A percentile compares a stretch with the other conserved stretches of the same genome.
These are phyloP conservation scores for Penicillium corylophilum DNA, from an alignment of 2,329 filamentous ascomycete species.

Conservation along the genomic window DNA sequence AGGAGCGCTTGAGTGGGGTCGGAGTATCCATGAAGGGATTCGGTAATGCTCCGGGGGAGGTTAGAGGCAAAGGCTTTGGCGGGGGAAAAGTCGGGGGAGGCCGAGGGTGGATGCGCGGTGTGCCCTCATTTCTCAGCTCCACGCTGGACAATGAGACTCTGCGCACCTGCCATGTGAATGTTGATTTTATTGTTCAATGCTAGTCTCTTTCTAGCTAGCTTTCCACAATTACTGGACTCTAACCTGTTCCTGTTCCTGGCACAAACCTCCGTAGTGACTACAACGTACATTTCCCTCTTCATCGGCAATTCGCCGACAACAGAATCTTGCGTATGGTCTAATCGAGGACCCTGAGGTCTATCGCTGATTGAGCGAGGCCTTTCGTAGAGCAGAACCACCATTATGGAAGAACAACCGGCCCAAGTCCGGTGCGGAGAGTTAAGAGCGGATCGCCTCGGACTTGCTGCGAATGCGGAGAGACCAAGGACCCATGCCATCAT, in stretches of 20 bases:
- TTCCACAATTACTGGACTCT: not conserved
- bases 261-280: not conserved
- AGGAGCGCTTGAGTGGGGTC: slow-evolving; percentile 38
- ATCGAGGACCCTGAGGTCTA: not conserved
- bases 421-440: slow-evolving; percentile 35
- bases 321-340: not conserved
- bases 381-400: slow-evolving; percentile 16
- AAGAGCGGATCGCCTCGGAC: slow-evolving; percentile 28
- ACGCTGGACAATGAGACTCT: not conserved
- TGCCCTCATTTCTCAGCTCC: not conserved
- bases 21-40: slow-evolving; percentile 21
- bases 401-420: slow-evolving; percentile 8
- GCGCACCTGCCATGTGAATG: not conserved
- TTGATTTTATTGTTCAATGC: not conserved
- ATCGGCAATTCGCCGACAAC: not conserved
- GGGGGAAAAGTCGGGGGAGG: slow-evolving; percentile 12
- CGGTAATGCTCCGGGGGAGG: slow-evolving; percentile 24
- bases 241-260: not conserved
- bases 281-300: not conserved
- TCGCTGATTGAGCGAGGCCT: not conserved
- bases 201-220: not conserved
- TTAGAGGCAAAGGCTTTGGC: slow-evolving; percentile 17
- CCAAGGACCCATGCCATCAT: slow-evolving; percentile 5
- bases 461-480: slow-evolving; percentile 38
- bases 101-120: not conserved